Evolutionary conservation across 495 filamentous ascomycete genomes (phyloP).

Genomic region (Niebla homalea): DNA sequence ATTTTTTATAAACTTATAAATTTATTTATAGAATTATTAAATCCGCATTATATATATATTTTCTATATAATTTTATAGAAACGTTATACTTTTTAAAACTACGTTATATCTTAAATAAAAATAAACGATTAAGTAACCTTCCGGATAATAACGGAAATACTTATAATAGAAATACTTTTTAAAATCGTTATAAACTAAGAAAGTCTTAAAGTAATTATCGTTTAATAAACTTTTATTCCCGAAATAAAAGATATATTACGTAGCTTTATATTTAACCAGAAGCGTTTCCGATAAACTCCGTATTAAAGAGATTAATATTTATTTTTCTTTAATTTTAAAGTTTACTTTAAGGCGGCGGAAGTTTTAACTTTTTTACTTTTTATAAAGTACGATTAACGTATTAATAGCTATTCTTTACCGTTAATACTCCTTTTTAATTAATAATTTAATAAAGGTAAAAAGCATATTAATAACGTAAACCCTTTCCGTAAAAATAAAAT

Average conservation of each 20-base stretch:
- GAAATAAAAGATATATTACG: no score
- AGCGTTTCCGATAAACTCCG: no score
- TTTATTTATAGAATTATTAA: no score
- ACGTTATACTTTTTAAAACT: no score
- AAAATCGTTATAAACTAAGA: background rate
- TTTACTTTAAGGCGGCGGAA: background rate
- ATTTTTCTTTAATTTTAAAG: slow-evolving; percentile 2
- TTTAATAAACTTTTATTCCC: slow-evolving; percentile 1
- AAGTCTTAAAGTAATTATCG: background rate
- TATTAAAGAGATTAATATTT: no score
- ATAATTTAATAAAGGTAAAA: slow-evolving; percentile 8
- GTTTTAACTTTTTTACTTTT: slow-evolving; percentile 1
- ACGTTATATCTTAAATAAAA: no score
- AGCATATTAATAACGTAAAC: slow-evolving; percentile 5
- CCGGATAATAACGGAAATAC: no score
- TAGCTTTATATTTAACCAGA: no score
- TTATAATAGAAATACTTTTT: background rate
- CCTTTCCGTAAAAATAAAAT: slow-evolving; percentile 6
- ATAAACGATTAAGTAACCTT: no score
- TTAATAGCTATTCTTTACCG: slow-evolving; percentile 3
- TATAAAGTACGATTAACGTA: background rate
- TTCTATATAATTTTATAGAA: no score
- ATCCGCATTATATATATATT: no score
- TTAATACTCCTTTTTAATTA: slow-evolving; percentile 3
- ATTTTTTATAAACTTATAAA: no score